Percentiles rank a stretch among this genome's conserved stretches.
phyloP scores from a whole-genome alignment of 2,329 filamentous ascomycete species.

The Phaeophleospora eucalypticola region DNA sequence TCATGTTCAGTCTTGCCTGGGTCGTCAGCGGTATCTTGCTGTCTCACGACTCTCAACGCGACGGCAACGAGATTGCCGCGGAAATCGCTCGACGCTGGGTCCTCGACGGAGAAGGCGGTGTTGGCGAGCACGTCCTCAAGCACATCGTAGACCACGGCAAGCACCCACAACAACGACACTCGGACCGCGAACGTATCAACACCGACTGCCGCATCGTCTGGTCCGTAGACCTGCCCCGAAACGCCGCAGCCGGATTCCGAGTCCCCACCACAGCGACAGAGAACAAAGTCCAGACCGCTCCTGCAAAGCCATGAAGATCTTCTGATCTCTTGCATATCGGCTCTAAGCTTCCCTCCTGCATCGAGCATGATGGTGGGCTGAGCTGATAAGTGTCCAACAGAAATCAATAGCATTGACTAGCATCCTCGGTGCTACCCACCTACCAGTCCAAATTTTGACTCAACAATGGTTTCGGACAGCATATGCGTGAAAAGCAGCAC shows the following conservation, averaged over 20 bases:
- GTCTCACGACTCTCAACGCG: conserved; percentile 15
- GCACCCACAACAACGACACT: neutral
- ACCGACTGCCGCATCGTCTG: neutral
- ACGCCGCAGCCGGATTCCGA: neutral
- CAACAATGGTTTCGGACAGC: no score
- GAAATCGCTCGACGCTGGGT: conserved; percentile 16
- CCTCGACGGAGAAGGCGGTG: conserved; percentile 8
- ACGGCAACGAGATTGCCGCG: conserved; percentile 3
- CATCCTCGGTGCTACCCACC: no score
- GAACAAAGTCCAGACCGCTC: neutral
- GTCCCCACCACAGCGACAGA: neutral
- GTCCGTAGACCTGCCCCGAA: neutral
- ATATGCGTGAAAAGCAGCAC: no score
- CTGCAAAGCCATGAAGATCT: neutral
- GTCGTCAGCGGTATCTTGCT: conserved; percentile 13
- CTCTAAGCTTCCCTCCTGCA: no score
- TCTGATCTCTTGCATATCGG: no score
- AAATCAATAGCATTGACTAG: no score
- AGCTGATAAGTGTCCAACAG: no score
- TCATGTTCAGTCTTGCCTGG: conserved; percentile 13
- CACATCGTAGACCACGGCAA: no score
- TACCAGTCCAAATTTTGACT: no score
- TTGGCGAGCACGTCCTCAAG: conserved; percentile 8
- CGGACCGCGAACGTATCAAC: neutral
- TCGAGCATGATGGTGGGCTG: no score